Conservation (phyloP, 1,139 yeast genomes). For the Debaryomyces sp. region DNA sequence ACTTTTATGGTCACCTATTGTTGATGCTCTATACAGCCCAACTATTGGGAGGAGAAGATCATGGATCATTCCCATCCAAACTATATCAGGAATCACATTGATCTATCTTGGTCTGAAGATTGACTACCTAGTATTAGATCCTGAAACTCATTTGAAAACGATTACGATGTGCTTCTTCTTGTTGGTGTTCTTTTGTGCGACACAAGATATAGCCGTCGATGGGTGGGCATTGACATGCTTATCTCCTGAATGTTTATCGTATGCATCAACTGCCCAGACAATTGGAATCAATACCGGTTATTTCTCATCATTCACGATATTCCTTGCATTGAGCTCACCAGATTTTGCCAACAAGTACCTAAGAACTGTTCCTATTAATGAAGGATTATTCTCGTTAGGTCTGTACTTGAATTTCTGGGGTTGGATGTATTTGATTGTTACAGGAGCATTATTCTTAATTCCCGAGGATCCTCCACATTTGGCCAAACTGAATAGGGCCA, state of each 20-base stretch:
- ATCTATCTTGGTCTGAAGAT: constrained; percentile 63
- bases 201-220: constrained; percentile 98
- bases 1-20: constrained; percentile 93
- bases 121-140: constrained; percentile 56
- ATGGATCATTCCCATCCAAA: constrained; percentile 94
- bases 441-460: constrained; percentile 60
- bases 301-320: constrained; percentile 87
- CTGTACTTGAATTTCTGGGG: constrained; percentile 83
- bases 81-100: constrained; percentile 70
- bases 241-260: constrained; percentile 78
- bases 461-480: constrained; percentile 69
- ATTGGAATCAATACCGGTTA: constrained; percentile 93
- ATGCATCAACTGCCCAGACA: constrained; percentile 97
- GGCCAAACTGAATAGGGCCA: constrained; percentile 40
- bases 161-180: constrained; percentile 71
- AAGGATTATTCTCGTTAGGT: constrained; percentile 72
- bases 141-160: constrained; percentile 53
- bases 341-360: constrained; percentile 90
- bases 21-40: constrained; percentile 77
- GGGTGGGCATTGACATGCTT: constrained; percentile 97
- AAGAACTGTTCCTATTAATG: constrained; percentile 58
- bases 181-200: constrained; percentile 87
- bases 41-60: constrained; percentile 81
- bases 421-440: constrained; percentile 65
- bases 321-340: constrained; percentile 85